Base-by-base conservation (phyloP, 495 filamentous ascomycete genomes). In the Podospora fimiseda region DNA sequence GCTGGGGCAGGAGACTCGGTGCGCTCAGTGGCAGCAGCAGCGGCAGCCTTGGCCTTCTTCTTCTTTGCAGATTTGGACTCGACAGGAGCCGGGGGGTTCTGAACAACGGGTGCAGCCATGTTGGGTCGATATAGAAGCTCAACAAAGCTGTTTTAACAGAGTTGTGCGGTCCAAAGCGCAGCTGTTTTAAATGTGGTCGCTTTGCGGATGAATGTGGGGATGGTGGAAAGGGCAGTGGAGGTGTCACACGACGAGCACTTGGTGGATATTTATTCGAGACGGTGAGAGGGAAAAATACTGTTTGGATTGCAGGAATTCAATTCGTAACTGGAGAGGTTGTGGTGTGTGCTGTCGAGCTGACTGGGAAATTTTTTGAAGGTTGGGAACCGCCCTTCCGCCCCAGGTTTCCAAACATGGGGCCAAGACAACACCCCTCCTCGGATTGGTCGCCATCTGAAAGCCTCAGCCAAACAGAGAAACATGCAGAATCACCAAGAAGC, bases 61-160 rank as follows among this genome's bases (percentile, higher is more conserved):
- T 87, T 88, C 65, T 81, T 74, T 19, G 80, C 76, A 41, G 82
- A 76, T 70, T 89, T 90, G 55, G 79, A 75, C 53, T 79, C 76
- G 46, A 66, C 53, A 55, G 63, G 63, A 20, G 66, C 66, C 22
- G 68, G 62, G 15, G 76, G 77, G 64, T 82, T 80, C 58, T 80
- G 75, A 44, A 75, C 64, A 41, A 73, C 52, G 36, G 74, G 33
- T 51, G 78, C 67, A 63, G 78, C 66, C 78, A 80, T 81, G 51
- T 42, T 68, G 61, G 41, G 49, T 48, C 40, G 38, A 40, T 46
- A 30, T 27, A 47, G 43, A 60, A 39, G 18, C 15, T 30, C 19
- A 30, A 50, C 51, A 38, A 24, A 47, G 18, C 30, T 48, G 21
- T 22, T 14, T 21, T 18, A 44, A n/a, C n/a, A 16, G 22, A 50